Evolutionary conservation across 2,329 filamentous ascomycete genomes (phyloP).

Genomic region (Botryosphaeria dothidea): DNA sequence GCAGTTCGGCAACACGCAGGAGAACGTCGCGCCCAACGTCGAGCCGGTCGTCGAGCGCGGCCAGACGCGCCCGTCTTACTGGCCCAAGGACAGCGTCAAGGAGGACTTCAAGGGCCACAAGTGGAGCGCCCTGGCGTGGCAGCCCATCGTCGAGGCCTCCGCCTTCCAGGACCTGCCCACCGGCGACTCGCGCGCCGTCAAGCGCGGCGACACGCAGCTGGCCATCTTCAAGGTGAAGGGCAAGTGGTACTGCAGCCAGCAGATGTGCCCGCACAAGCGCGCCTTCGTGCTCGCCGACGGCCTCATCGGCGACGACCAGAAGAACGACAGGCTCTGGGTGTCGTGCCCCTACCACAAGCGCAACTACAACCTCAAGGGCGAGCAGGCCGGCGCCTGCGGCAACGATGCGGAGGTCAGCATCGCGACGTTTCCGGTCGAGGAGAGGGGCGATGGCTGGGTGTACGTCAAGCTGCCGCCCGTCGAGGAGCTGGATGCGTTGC

Average conservation of each 20-base stretch:
- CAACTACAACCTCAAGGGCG: conserved; percentile 75
- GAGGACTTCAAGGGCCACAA: conserved; percentile 72
- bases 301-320: conserved; percentile 68
- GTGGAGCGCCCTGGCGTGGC: conserved; percentile 72
- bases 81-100: conserved; percentile 67
- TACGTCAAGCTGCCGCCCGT: conserved; percentile 80
- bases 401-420: conserved; percentile 77
- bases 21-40: conserved; percentile 64
- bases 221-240: conserved; percentile 83
- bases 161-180: conserved; percentile 72
- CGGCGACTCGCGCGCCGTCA: conserved; percentile 74
- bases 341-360: conserved; percentile 88
- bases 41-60: conserved; percentile 72
- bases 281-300: conserved; percentile 88
- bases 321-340: conserved; percentile 71
- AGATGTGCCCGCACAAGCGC: conserved; percentile 93
- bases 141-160: conserved; percentile 71
- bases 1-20: conserved; percentile 82
- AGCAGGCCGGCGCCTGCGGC: conserved; percentile 67
- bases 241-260: conserved; percentile 80
- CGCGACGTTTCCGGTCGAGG: conserved; percentile 77
- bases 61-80: conserved; percentile 74
- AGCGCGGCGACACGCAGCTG: conserved; percentile 85
- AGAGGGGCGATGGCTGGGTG: conserved; percentile 72
- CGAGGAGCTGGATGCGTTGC: conserved; percentile 74